Base-by-base conservation (phyloP, 1,139 yeast species). In the Scheffersomyces illinoinensis region DNA sequence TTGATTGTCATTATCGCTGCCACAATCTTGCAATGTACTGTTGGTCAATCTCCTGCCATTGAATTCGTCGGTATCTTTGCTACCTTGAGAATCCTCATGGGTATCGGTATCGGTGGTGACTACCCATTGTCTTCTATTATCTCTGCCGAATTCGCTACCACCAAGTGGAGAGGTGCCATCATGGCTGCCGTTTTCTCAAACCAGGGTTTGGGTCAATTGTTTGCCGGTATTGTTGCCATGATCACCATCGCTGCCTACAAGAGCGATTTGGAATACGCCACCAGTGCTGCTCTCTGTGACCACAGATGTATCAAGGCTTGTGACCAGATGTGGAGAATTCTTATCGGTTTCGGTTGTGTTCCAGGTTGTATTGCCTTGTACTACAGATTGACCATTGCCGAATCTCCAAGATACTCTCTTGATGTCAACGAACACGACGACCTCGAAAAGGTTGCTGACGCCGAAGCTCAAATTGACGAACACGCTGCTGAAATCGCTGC, bases 91-190 rank as follows among this genome's bases (percentile, higher is more conserved):
- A 87, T 91, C 64, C 71, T 90, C 62, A 88, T 88, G 91, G 97
- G 97, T 81, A 88, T 95, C 69, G 99, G 99, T 87, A 96, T 95
- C 70, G 99, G 99, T 81, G 99, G 98, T 84, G 99, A 95, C 79
- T 95, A 95, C 78, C 99, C 99, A 68, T 86, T 95, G 77, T 93
- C 98, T 52, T 95, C 98, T 52, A 89, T 91, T 75, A 91, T 91
- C 67, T 89, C 96, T 12, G 88, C 97, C 56, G 97, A 91, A 79
- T 91, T 91, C 70, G 85, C 97, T 48, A 90, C 96, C 60, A 91
- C 96, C 67, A 91, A 89, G 76, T 91, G 96, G 96, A 90, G 97
- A 88, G 97, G 97, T 82, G 96, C 97, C 64, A 90, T 91, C 68
- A 91, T 91, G 97, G 91, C 91, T 70, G 96, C 97, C 52, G 97